Evolutionary conservation across 2,329 filamentous ascomycete species (phyloP), one percentile per base, ranked within the genome.

Genomic region (Fusarium falciforme): DNA sequence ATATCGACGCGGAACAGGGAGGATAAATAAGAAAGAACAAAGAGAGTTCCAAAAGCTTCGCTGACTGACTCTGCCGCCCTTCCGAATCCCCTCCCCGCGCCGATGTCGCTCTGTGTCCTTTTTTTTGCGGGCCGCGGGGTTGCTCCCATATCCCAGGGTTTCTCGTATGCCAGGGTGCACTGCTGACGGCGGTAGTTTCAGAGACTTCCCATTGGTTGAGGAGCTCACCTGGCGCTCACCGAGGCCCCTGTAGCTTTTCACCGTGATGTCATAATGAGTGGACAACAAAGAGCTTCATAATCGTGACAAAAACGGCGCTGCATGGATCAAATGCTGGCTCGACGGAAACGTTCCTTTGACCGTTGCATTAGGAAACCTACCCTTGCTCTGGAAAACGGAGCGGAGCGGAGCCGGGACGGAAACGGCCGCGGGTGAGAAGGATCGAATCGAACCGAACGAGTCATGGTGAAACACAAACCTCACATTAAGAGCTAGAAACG

Each of bases 21-120:
- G 44, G 22, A 52, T 35, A 33, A 61, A 55, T 36, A 27, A 6
- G 17, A 40, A 5, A 61, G 31, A 31, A 58, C 29, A 55, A 35
- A 55, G 52, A 35, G 31, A 35, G 44, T 49, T 49, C 25, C 25
- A 35, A 47, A 12, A 29, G 38, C 31, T 38, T 20, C 38, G 52
- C 38, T 59, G 65, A 42, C 55, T 63, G 40, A 44, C 40, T 27
- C 52, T 47, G 42, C 54, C 54, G 54, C 42, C 61, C 20, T 58
- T 44, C 62, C 57, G 42, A 33, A 57, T 17, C 52, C 47, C 44
- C 47, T 55, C 68, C 60, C 61, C 66, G 64, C 70, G 73, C 76
- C 76, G 76, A 77, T 77, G 68, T 78, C 74, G 76, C 72, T 72
- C 60, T 16, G 6, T 35, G 52, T 35, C 29, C 16, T 54, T 44